Base-by-base conservation (phyloP, 805 yeast species). In the Dipodascopsis uninucleata region DNA sequence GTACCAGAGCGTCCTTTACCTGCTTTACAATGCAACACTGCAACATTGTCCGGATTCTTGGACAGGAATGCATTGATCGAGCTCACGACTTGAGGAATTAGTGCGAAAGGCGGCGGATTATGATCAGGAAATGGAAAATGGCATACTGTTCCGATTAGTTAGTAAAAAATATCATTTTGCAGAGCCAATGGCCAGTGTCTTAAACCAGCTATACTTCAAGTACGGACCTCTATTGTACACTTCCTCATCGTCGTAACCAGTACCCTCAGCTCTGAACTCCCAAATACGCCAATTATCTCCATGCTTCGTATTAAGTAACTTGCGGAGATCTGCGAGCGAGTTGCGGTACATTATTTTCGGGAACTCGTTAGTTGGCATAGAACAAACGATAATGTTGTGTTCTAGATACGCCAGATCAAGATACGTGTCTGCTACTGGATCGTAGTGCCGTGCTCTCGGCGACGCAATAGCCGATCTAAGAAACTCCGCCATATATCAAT, bases 1-100 rank as follows among this genome's bases (percentile, higher is more conserved):
- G 88, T 73, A 0, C 97, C 97, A 0, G 95, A 81, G 22, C 97
- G 69, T 0, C 97, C 97, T 63, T 87, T 88, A 0, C 97, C 97
- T 53, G 85, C 85, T 58, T 83, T 80, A 61, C 97, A 90, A 61
- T 90, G 97, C 5, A 90, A 62, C 0, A 85, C 71, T 0, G 85
- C 88, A 2, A 82, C 79, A 43, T 74, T 71, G 0, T 63, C 46
- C 0, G 65, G 55, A 17, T 61, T 53, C 12, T 33, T 31, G 1
- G 51, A 35, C 21, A 83, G 57, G 51, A 64, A 81, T 0, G 49
- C 52, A 32, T 70, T 63, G 5, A 88, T 74, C 1, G 71, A 72
- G 12, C 62, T 59, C 0, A 79, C 68, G 3, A 74, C 59, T 1
- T 59, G 54, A 3, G 75, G 60, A 7, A 89, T 58, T n/a, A 74